Base-by-base conservation (phyloP, 2,329 filamentous ascomycete genomes). In the Beauveria scarabaeidicola region DNA sequence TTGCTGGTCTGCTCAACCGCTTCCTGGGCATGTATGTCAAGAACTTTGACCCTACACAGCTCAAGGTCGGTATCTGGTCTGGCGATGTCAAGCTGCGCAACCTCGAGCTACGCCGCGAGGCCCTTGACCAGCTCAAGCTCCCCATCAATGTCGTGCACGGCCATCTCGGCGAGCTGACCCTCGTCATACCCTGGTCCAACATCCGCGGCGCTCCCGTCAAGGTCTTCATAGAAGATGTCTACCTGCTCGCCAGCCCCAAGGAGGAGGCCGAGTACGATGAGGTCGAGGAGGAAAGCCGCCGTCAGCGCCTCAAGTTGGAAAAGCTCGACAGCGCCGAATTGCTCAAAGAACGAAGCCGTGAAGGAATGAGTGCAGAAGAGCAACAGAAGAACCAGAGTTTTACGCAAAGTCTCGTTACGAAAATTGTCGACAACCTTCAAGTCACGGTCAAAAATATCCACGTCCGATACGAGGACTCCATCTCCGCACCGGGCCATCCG, bases 21-120 rank as follows among this genome's bases (percentile, higher is more conserved):
- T 97, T 99, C 77, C 78, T 99, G 84, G 95, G 94, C 82, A 96
- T 97, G 89, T 99, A 99, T 75, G 93, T 99, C 75, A 92, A 96
- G 82, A 97, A 99, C 77, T 99, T 99, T 73, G 94, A 99, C 75
- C 91, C 94, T 58, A 89, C 91, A 69, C 94, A 99, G 78, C 83
- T 99, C 65, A 99, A 99, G 72, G 92, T 99, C 64, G 94, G 95
- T 64, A 99, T 99, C 69, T 99, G 93, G 94, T 96, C 90, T 23
- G 94, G 95, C 68, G 94, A 99, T 78, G 94, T 99, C 69, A 96
- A 96, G 77, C 82, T 99, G 50, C 87, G 87, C 62, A 87, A 99
- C 69, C 86, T 99, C 61, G 90, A 99, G 77, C 82, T 99, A 52
- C 90, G 92, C 59, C 85, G 90, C 61, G 94, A 99, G 79, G 94